phyloP scores from a whole-genome alignment of 345 rosid species.

The Lagerstroemia speciosa region DNA sequence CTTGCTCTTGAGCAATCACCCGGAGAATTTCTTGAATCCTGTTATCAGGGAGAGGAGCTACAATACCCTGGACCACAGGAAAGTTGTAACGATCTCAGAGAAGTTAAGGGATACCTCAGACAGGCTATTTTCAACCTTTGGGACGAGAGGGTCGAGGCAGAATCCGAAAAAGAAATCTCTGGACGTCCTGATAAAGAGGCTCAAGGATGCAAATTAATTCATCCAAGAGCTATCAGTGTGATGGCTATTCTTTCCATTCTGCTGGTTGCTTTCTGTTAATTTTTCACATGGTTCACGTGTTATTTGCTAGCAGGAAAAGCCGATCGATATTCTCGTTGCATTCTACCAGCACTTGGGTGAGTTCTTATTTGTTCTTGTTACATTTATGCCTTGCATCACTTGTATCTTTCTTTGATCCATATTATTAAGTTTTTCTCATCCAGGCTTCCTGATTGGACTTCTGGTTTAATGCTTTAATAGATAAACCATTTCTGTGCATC shows the following conservation, averaged over 20 bases:
- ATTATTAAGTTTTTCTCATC: not conserved
- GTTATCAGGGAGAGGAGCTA: conserved; percentile 89
- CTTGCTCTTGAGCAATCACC: conserved; percentile 80
- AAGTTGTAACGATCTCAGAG: conserved; percentile 70
- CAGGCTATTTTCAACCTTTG: conserved; percentile 82
- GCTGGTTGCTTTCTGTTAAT: conserved; percentile 29
- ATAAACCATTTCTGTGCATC: not conserved
- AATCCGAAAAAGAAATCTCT: conserved; percentile 91
- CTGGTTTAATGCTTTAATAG: not conserved
- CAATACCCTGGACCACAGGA: conserved; percentile 66
- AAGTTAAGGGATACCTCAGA: conserved; percentile 88
- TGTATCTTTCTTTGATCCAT: conserved; percentile 12
- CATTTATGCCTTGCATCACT: conserved; percentile 15
- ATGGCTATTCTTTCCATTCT: conserved; percentile 14
- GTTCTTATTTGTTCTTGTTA: conserved; percentile 24
- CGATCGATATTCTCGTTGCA: conserved; percentile 12
- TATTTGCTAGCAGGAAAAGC: conserved; percentile 11
- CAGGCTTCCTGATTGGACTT: not conserved
- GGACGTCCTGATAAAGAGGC: conserved; percentile 77
- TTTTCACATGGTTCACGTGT: conserved; percentile 20
- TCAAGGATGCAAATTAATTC: conserved; percentile 76
- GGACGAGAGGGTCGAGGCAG: conserved; percentile 74
- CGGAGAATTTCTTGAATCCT: conserved; percentile 77
- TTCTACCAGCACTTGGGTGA: conserved; percentile 19
- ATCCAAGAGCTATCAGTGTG: conserved; percentile 17